Base-by-base conservation (phyloP, 352 stramenopile genomes). In the Globisporangium paddicum region DNA sequence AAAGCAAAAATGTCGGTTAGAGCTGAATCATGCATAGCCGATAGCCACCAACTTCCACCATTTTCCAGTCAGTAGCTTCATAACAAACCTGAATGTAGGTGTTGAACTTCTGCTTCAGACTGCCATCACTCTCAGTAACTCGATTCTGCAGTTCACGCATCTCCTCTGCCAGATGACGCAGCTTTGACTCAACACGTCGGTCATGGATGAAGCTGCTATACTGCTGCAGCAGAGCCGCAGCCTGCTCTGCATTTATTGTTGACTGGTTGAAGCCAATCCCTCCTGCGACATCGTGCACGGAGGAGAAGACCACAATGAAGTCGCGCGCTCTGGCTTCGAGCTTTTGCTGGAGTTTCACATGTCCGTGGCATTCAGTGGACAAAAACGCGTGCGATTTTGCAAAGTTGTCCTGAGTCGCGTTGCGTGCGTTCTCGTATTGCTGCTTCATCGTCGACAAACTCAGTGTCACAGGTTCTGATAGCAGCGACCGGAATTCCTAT, bases 371-470 rank as follows among this genome's bases (percentile, higher is more conserved):
- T 26, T 90, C 84, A 14, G 68, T 73, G 42, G 59, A 85, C 10
- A 93, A 53, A 2, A 63, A 50, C 7, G 64, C 60, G 45, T 90
- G 77, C 1, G 67, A 56, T 40, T 82, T 85, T 10, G 72, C 58
- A 42, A 90, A 90, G 18, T 71, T 79, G n/a, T 90, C 80, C 23
- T 92, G 78, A 13, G 76, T 81, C n/a, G 66, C 66, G 0, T 60
- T 54, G 23, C 78, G 68, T 21, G 80, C 69, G 30, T 63, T 79
- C 56, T 90, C 82, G 37, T 94, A 94, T 26, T 94, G 82, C 44
- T 73, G 78, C 46, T 86, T 88, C 82, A 94, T 94, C 25, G 78
- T 90, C 18, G 68, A 65, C 45, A 94, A 68, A 42, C 79, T 90
- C 35, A 94, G 55, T 9, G 78, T 64, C 16, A 92, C 82, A 11